Evolutionary conservation across 2,329 filamentous ascomycete genomes (phyloP), one percentile per base, ranked within the genome.

Genomic region (Fusarium buharicum): DNA sequence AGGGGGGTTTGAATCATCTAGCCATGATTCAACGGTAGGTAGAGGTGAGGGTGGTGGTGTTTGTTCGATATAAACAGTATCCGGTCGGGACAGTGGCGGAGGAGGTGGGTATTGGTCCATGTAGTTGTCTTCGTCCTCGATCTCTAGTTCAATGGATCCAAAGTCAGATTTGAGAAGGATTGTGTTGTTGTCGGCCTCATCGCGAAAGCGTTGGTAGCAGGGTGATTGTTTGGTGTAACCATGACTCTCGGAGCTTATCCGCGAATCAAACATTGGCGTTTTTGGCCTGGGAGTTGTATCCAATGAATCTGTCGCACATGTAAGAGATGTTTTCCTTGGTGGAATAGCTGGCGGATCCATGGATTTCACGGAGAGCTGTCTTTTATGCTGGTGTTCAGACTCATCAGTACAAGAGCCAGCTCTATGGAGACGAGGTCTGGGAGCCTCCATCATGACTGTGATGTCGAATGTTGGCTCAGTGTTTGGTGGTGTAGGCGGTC

Each of bases 21-120:
- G 64, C 73, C 75, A 76, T 6, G 75, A 73, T 41, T 78, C 72
- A 12, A 78, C 73, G 7, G 69, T 76, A 3, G 73, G 70, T 9
- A 74, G 53, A 9, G 74, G 74, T 12, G 74, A 77, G 4, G 74
- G 72, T 3, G 76, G 74, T 18, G 73, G 73, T 4, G 74, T 74
- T 27, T 74, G 63, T 27, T 72, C 70, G 12, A 73, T 71, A 28
- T 73, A 75, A 6, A 72, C 66, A 6, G 67, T 71, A 5, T 59
- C 63, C 37, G 61, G 57, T 18, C 62, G 53, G 12, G 57, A 64
- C 33, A 53, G 43, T 40, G 59, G 46, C 16, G 33, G 47, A 27
- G 41, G 44, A 24, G 36, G 46, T 31, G 41, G 39, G 31, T 31
- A 50, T 10, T 50, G 36, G 20, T 54, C 62, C 46, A 58, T 45